Evolutionary conservation across 2,329 filamentous ascomycete species (phyloP).

Genomic region (Aspergillus sp.): DNA sequence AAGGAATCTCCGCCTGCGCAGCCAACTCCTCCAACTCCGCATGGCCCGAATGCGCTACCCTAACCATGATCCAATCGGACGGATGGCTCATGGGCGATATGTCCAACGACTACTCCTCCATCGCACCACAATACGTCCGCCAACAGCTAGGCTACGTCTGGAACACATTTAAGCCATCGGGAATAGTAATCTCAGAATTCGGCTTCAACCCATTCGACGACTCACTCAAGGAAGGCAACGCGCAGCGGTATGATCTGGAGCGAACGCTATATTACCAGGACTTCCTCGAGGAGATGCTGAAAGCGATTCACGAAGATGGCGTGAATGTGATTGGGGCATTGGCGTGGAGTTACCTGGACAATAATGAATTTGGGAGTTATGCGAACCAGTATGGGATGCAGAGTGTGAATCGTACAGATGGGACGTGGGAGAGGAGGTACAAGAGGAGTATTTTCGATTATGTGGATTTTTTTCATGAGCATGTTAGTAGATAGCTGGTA

Average conservation of each 20-base stretch:
- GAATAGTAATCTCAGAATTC: constrained; percentile 55
- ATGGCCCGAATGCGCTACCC: constrained; percentile 57
- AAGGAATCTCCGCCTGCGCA: constrained; percentile 53
- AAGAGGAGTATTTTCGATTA: constrained; percentile 63
- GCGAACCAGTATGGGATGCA: constrained; percentile 58
- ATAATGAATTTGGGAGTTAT: constrained; percentile 59
- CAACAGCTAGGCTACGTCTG: constrained; percentile 61
- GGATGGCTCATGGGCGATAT: constrained; percentile 63
- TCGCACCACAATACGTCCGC: constrained; percentile 50
- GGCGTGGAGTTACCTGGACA: constrained; percentile 57
- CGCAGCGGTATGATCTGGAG: constrained; percentile 58
- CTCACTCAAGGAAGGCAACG: constrained; percentile 45
- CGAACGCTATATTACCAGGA: constrained; percentile 58
- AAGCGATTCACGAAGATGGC: constrained; percentile 58
- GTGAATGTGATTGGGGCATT: constrained; percentile 58
- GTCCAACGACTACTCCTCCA: constrained; percentile 60
- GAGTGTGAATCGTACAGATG: constrained; percentile 53
- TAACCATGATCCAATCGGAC: constrained; percentile 49
- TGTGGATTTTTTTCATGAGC: constrained; percentile 49
- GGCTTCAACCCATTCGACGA: constrained; percentile 57
- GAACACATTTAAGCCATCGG: constrained; percentile 57
- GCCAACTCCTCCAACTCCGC: constrained; percentile 47
- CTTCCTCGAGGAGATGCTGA: constrained; percentile 58
- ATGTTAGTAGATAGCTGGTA: constrained; percentile 1
- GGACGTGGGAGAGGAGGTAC: constrained; percentile 51